Conservation (phyloP, 192 early-diverging fungal genomes). For the Coemansia sp. region DNA sequence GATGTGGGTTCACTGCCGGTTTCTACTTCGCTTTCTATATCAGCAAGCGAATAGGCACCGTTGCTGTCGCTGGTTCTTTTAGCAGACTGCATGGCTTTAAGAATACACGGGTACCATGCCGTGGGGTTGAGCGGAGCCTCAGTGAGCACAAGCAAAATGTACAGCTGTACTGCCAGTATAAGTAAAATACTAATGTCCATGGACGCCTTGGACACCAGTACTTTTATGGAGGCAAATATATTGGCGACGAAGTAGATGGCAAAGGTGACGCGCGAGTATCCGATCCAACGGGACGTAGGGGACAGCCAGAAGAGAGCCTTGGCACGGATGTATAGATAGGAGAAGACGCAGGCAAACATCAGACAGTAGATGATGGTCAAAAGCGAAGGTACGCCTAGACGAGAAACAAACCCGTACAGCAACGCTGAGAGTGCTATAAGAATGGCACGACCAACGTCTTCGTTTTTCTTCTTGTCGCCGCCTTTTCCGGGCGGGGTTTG, state of each 20-base stretch:
- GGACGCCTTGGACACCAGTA: no score
- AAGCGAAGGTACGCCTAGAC: background rate
- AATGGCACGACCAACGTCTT: background rate
- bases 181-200: background rate
- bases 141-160: background rate
- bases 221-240: background rate
- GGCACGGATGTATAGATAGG: background rate
- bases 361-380: background rate
- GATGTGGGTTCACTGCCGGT: background rate
- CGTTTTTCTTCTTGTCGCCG: background rate
- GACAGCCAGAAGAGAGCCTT: constrained; percentile 3
- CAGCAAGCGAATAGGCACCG: background rate
- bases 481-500: background rate
- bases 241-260: background rate
- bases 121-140: background rate
- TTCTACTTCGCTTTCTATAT: background rate
- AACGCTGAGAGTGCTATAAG: constrained; percentile 1
- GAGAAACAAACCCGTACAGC: background rate
- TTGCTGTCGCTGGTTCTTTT: background rate
- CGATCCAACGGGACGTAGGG: constrained; percentile 1
- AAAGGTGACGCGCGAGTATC: constrained; percentile 7
- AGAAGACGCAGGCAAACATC: background rate
- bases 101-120: background rate
- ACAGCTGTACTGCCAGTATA: background rate
- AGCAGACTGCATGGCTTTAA: background rate